Conservation (phyloP, 2,329 filamentous ascomycete genomes). For the Claviceps quebecensis region DNA sequence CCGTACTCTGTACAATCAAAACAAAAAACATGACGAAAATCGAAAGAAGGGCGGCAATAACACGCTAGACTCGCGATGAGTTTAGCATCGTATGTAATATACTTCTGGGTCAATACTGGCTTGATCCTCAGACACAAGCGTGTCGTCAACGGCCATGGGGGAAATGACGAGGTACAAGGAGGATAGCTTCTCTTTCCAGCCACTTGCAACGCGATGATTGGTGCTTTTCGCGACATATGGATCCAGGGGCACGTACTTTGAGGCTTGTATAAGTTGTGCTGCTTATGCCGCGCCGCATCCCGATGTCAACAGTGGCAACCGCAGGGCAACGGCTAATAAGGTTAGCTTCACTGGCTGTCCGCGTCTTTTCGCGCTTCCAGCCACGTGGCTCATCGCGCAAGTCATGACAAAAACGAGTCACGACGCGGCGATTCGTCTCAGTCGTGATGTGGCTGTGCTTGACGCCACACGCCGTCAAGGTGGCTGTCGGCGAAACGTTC, state of each 20-base stretch:
- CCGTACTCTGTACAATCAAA: too few relatives aligned
- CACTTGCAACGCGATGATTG: conserved; percentile 12
- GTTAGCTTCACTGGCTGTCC: conserved; percentile 25
- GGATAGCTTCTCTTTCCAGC: conserved; percentile 3
- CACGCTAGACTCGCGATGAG: background rate
- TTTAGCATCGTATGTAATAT: background rate
- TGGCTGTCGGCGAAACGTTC: conserved; percentile 13
- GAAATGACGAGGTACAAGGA: background rate
- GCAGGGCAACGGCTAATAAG: conserved; percentile 34
- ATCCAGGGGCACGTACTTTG: conserved; percentile 9
- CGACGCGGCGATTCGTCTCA: conserved; percentile 5
- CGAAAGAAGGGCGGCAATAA: too few relatives aligned
- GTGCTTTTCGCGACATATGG: conserved; percentile 5
- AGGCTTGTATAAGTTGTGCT: background rate
- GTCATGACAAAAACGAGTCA: background rate
- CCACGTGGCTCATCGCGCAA: conserved; percentile 17
- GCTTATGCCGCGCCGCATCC: conserved; percentile 4
- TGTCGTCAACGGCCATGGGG: conserved; percentile 1
- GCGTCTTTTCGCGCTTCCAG: conserved; percentile 7
- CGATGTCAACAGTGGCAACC: conserved; percentile 39
- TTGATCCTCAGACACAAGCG: background rate
- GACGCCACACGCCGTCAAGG: background rate
- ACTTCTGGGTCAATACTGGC: background rate
- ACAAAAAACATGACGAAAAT: too few relatives aligned
- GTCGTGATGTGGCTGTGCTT: background rate